Conservation (phyloP, 2,329 filamentous ascomycete genomes). For the Penicillium brevicompactum region DNA sequence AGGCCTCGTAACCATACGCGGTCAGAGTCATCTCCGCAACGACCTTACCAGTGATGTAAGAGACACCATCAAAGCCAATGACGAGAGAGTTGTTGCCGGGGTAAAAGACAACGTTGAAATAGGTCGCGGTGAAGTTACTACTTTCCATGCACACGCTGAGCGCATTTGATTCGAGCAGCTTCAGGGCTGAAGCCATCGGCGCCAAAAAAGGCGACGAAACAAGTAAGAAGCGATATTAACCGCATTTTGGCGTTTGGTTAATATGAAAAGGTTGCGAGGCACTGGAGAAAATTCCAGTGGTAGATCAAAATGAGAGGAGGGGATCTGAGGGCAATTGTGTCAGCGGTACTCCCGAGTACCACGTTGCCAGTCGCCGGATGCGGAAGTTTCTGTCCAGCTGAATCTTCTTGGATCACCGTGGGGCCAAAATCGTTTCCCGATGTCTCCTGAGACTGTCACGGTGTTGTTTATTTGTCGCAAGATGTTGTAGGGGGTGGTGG, state of each 20-base stretch:
- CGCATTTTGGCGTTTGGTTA: conserved; percentile 32
- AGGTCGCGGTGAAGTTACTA: conserved; percentile 81
- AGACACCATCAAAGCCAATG: conserved; percentile 78
- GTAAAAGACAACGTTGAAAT: conserved; percentile 76
- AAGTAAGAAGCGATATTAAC: conserved; percentile 35
- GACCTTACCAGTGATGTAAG: conserved; percentile 80
- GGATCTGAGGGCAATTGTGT: conserved; percentile 16
- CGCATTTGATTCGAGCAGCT: conserved; percentile 77
- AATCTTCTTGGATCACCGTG: conserved; percentile 13
- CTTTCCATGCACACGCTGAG: conserved; percentile 82
- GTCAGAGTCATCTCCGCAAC: conserved; percentile 73
- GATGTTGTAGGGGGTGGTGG: not conserved
- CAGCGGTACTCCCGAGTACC: conserved; percentile 35
- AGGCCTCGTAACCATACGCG: conserved; percentile 78
- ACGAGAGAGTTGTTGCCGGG: conserved; percentile 68
- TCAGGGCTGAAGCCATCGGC: conserved; percentile 61
- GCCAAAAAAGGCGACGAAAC: conserved; percentile 43
- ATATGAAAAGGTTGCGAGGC: conserved; percentile 9
- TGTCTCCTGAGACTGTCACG: conserved; percentile 1
- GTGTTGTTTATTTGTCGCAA: conserved; percentile 3
- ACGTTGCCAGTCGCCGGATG: conserved; percentile 38
- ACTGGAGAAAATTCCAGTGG: not conserved
- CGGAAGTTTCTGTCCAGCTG: conserved; percentile 29
- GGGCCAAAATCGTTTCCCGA: conserved; percentile 8
- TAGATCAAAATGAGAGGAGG: conserved; percentile 16